Conservation (phyloP, 345 rosid species). For the Ricinus communis region DNA sequence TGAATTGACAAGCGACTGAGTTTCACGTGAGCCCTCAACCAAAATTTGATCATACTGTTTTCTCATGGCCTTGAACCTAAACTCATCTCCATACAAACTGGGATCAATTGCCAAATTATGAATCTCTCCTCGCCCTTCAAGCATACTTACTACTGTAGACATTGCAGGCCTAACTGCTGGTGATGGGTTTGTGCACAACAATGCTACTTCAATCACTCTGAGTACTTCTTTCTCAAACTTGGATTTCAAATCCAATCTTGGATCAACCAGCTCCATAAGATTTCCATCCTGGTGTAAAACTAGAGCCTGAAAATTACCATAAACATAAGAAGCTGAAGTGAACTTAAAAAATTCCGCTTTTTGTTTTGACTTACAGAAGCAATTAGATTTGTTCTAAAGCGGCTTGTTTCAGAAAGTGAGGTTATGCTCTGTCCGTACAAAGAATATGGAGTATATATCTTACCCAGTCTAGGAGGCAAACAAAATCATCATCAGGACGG, state of each 20-base stretch:
- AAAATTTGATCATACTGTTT: background rate
- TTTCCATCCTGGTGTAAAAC: constrained; percentile 31
- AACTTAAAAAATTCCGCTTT: too few relatives aligned
- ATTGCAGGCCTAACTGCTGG: constrained; percentile 34
- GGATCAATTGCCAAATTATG: constrained; percentile 7
- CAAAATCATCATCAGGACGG: constrained; percentile 33
- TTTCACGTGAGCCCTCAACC: background rate
- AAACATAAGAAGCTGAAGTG: too few relatives aligned
- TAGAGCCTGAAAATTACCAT: constrained; percentile 27
- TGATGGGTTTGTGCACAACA: constrained; percentile 30
- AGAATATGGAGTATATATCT: background rate
- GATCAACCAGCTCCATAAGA: constrained; percentile 31
- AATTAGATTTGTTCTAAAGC: too few relatives aligned
- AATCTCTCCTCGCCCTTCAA: constrained; percentile 30
- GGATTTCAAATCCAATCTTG: constrained; percentile 25
- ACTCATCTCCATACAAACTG: background rate
- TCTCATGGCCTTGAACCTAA: background rate
- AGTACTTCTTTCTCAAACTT: constrained; percentile 25
- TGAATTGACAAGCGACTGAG: background rate
- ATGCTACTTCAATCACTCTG: constrained; percentile 23
- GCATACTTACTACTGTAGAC: constrained; percentile 36
- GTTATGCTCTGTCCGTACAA: too few relatives aligned
- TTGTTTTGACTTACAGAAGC: too few relatives aligned
- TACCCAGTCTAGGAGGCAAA: constrained; percentile 67
- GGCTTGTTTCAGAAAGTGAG: too few relatives aligned